Base-by-base conservation (phyloP, 768 basidiomycete species). In the Tylopilus felleus region DNA sequence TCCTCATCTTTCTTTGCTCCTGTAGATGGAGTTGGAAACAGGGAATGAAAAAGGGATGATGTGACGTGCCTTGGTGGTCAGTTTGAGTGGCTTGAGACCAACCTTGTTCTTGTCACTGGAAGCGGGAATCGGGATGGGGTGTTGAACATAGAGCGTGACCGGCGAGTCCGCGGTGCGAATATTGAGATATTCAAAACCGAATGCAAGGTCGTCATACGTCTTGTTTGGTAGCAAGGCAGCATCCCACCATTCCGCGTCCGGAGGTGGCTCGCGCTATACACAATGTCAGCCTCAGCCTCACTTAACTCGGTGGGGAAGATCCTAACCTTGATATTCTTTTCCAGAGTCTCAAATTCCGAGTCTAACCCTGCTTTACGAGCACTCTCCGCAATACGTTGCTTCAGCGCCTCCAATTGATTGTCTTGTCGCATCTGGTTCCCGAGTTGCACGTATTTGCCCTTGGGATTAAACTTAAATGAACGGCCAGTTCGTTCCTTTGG, bases 221-320 rank as follows among this genome's bases (percentile, higher is more conserved):
- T 88, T 86, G 60, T 77, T 85, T 0, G 91, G 89, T 10, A 99
- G 74, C 14, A 98, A 74, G 0, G 90, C 80, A 21, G 82, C 85
- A 71, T 99, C 97, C 97, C 97, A 99, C 97, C 97, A 99, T 69
- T 98, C 97, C 5, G 86, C 82, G 5, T 83, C 86, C 0, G 96
- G 96, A 8, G 96, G 97, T 1, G 91, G 81, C 51, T 84, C 83
- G 41, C 94, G 80, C 88, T 95, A 61, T 8, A n/a, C 38, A 53
- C 46, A 49, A 40, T 41, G 45, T 60, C 23, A 53, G 35, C 29
- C 51, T 16, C 23, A 52, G 35, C 27, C 50, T 16, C 29, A 38
- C 19, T 22, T 14, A 47, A 28, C 2, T 23, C 44, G 47, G 33
- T 44, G 41, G 12, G 2, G 9, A 45, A 31, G 16, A 13, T 9